Base-by-base conservation (phyloP, 495 filamentous ascomycete species). In the Penicillium daleae region DNA sequence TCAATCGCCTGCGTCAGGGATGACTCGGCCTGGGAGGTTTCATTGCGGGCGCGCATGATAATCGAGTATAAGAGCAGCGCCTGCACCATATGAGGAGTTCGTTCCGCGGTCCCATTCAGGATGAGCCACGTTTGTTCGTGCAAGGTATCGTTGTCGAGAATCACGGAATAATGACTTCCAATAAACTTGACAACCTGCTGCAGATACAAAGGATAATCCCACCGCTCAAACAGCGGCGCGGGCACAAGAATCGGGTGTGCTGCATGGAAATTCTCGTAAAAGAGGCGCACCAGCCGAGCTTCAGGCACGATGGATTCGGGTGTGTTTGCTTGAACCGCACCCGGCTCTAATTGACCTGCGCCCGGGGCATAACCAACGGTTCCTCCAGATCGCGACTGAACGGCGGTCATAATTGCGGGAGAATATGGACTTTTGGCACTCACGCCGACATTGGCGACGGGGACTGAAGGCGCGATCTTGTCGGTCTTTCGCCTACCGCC, bases 151-250 rank as follows among this genome's bases (percentile, higher is more conserved):
- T 52, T 52, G 13, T 52, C 49, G 8, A 52, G 49, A n/a, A 52
- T 13, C 15, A 52, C 17, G 2, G 49, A 52, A n/a, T 52, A 52
- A 15, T 52, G 49, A n/a, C 26, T 52, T 7, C 49, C 49, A 4
- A 52, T 52, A 21, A 52, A 52, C 29, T 52, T 52, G 49, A 52
- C 49, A 15, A 52, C 49, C 49, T 52, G 49, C 29, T 52, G 49
- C 26, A 52, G 10, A 52, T 52, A 52, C 15, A 2, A 27, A 3
- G 49, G 49, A 31, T 52, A 52, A 5, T 52, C 26, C 49, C 49
- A 52, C 15, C n/a, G 13, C 26, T 52, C 29, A 13, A 17, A 52
- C 13, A 52, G 49, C 8, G 26, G 15, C 8, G 49, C 49, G 15
- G 49, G 49, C 10, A 29, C 49, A 15, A 52, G 49, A n/a, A 52